Base-by-base conservation (phyloP, 208 protist species). In the Leishmania gerbilli region DNA sequence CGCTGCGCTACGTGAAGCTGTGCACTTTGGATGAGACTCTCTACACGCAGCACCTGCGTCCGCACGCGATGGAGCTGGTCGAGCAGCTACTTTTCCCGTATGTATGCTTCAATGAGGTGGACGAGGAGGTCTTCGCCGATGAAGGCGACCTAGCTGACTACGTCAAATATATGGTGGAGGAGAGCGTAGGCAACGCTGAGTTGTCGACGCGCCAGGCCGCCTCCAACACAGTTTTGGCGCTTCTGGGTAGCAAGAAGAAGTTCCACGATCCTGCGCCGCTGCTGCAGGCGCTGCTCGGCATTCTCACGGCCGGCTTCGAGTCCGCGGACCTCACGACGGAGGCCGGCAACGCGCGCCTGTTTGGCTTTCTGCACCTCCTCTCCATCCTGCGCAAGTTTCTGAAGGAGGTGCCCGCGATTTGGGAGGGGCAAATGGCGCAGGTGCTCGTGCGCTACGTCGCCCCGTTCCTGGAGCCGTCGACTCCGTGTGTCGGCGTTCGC, bases 81-180 rank as follows among this genome's bases (percentile, higher is more conserved):
- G 95, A 98, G 77, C 87, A 88, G 27, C 79, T 95, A 17, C 80
- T 98, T 68, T 96, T 98, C 75, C 93, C 93, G 34, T 96, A 91
- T 79, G 76, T 98, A 4, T 94, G 89, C 84, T 96, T 89, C 82
- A 90, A 79, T 71, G 92, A 89, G 62, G 90, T 93, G 71, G 95
- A 98, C 82, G 95, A 95, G 69, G 88, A 92, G 60, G 89, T 90
- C 9, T 96, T 98, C 72, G 82, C 84, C 55, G 92, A 95, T 53
- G 88, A 92, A 40, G 86, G 89, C 76, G 87, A 95, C 76, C 76
- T 98, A 21, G 87, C 89, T 1, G 92, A 95, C 60, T 96, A 92
- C 87, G 89, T 90, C 69, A 88, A 95, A 88, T 96, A 96, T 82
- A 94, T 96, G 93, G 88, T 94, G 84, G 91, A 96, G 69, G 93